phyloP scores from a whole-genome alignment of 2,329 filamentous ascomycete species.

The Beauveria sp. region DNA sequence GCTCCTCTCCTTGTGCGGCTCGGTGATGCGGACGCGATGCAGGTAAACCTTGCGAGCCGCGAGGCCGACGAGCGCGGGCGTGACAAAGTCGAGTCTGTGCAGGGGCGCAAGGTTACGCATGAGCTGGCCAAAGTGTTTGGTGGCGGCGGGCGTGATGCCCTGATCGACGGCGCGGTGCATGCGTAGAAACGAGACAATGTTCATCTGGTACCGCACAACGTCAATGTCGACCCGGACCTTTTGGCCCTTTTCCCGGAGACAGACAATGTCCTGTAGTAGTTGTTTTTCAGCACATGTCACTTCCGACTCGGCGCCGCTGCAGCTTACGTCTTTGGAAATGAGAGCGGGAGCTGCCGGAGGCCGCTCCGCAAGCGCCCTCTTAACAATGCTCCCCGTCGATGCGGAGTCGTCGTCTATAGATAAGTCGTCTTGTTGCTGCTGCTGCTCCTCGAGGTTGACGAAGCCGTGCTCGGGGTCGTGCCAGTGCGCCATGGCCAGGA shows the following conservation, averaged over 20 bases:
- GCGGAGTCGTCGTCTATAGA: constrained; percentile 22
- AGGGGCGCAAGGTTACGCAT: constrained; percentile 69
- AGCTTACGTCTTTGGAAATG: constrained; percentile 36
- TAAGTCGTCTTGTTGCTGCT: constrained; percentile 18
- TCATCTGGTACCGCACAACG: constrained; percentile 75
- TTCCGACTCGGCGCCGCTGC: no score
- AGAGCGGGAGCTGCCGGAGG: constrained; percentile 22
- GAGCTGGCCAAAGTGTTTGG: constrained; percentile 66
- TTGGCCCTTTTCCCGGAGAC: constrained; percentile 50
- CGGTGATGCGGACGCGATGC: constrained; percentile 69
- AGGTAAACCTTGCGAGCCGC: constrained; percentile 82
- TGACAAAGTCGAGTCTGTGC: constrained; percentile 72
- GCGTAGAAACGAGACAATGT: constrained; percentile 79
- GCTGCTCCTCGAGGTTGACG: constrained; percentile 62
- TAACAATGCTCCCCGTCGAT: constrained; percentile 40
- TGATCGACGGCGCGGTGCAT: constrained; percentile 77
- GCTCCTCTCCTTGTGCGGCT: constrained; percentile 69
- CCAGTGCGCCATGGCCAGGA: constrained; percentile 82
- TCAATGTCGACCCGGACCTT: constrained; percentile 64
- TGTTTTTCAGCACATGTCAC: neutral
- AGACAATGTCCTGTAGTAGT: constrained; percentile 42
- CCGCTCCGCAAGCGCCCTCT: constrained; percentile 21
- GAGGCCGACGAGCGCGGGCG: constrained; percentile 74
- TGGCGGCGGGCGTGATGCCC: constrained; percentile 71
- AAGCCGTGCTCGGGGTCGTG: constrained; percentile 68